A percentile compares a stretch with the other conserved stretches of the same genome.
These are phyloP conservation scores for Sphaerulina musiva DNA, from an alignment of 2,329 filamentous ascomycete genomes.

Conservation along the genomic window DNA sequence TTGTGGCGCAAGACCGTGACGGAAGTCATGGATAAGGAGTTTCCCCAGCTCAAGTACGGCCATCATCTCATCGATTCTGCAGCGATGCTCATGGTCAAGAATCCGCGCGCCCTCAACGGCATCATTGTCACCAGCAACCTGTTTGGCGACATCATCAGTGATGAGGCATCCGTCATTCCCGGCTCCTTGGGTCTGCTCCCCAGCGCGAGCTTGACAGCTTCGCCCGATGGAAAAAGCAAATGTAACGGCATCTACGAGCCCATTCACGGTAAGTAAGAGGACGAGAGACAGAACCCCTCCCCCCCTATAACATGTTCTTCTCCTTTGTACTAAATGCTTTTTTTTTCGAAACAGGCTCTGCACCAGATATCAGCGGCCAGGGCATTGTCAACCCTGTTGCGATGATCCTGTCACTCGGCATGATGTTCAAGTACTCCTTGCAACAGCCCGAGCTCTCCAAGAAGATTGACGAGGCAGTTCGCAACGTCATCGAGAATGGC, in stretches of 20 bases:
- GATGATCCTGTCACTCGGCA: constrained; percentile 83
- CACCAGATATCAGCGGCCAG: constrained; percentile 87
- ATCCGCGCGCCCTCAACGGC: constrained; percentile 78
- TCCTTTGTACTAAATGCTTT: constrained; percentile 2
- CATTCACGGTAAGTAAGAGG: constrained; percentile 68
- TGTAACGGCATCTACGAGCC: constrained; percentile 97
- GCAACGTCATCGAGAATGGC: constrained; percentile 69
- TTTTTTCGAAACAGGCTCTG: constrained; percentile 68
- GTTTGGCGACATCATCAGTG: constrained; percentile 92
- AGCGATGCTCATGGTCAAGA: constrained; percentile 98
- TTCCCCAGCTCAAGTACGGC: constrained; percentile 73
- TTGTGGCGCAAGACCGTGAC: constrained; percentile 84
- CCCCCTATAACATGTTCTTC: no score
- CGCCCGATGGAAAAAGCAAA: constrained; percentile 75
- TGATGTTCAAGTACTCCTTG: constrained; percentile 94
- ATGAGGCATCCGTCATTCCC: constrained; percentile 91
- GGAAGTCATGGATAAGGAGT: constrained; percentile 81
- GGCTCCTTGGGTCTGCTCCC: constrained; percentile 83
- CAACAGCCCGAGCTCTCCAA: constrained; percentile 69
- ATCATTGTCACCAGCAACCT: constrained; percentile 89
- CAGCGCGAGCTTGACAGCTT: constrained; percentile 76
- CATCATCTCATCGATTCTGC: constrained; percentile 94
- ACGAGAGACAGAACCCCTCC: no score
- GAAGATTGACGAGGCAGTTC: constrained; percentile 74
- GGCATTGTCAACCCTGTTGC: constrained; percentile 81